phyloP scores from a whole-genome alignment of 768 basidiomycete species.

The Paxillus involutus region DNA sequence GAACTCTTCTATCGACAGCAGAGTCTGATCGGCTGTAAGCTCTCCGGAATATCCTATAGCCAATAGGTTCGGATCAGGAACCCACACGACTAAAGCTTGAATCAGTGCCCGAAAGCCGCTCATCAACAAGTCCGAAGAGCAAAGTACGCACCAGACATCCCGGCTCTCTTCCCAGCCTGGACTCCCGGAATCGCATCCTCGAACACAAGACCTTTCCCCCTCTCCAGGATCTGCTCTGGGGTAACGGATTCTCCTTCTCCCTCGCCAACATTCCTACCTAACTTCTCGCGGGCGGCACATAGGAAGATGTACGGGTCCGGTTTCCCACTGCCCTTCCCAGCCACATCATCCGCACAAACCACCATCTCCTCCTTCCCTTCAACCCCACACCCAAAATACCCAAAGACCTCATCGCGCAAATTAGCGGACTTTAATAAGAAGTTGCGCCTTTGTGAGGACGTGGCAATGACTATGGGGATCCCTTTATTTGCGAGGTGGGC shows the following conservation, averaged over 20 bases:
- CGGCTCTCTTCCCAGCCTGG: constrained; percentile 78
- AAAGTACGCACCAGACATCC: constrained; percentile 69
- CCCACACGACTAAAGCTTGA: constrained; percentile 67
- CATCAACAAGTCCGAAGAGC: background rate
- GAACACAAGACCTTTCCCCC: constrained; percentile 71
- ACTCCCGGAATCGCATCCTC: constrained; percentile 81
- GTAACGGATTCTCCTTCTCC: constrained; percentile 30
- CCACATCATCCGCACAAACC: constrained; percentile 72
- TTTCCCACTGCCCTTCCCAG: constrained; percentile 62
- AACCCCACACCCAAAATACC: constrained; percentile 22
- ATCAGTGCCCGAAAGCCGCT: constrained; percentile 3
- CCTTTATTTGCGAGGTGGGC: constrained; percentile 63
- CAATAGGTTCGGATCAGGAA: constrained; percentile 73
- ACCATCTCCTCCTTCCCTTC: constrained; percentile 43
- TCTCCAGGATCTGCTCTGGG: constrained; percentile 42
- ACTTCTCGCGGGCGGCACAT: constrained; percentile 59
- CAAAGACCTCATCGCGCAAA: constrained; percentile 56
- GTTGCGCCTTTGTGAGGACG: constrained; percentile 67
- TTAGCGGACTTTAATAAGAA: constrained; percentile 68
- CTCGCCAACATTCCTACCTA: constrained; percentile 58
- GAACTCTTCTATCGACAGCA: constrained; percentile 69
- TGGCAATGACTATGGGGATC: constrained; percentile 81
- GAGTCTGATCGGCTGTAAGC: constrained; percentile 58
- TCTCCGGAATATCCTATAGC: constrained; percentile 44
- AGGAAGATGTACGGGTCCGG: constrained; percentile 84